phyloP scores from a whole-genome alignment of 176 grass and related monocot genomes.

The Phyllostachys edulis region DNA sequence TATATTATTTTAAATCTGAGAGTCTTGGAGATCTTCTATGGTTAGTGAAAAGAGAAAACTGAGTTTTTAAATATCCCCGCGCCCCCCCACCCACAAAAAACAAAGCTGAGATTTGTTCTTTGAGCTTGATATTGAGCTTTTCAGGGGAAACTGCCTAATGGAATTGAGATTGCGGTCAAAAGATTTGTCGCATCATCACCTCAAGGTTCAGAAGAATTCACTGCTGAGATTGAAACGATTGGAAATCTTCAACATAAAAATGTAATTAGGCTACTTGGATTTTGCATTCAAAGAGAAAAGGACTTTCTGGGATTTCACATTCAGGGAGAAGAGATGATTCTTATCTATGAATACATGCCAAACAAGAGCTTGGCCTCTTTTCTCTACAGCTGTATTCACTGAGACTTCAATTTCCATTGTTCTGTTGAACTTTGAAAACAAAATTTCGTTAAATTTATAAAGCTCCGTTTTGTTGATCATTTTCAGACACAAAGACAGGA shows the following conservation, averaged over 20 bases:
- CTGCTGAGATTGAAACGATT: slow-evolving; percentile 11
- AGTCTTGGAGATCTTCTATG: not conserved
- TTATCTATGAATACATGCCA: too few species aligned
- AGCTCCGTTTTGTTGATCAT: not conserved
- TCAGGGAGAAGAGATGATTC: slow-evolving; percentile 22
- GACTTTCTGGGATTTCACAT: slow-evolving; percentile 18
- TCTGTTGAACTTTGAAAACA: not conserved
- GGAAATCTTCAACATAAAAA: slow-evolving; percentile 26
- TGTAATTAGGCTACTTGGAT: slow-evolving; percentile 25
- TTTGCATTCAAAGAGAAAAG: slow-evolving; percentile 26
- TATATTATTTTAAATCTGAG: not conserved
- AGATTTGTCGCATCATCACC: not conserved
- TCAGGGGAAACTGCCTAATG: slow-evolving; percentile 14
- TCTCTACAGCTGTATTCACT: slow-evolving; percentile 7
- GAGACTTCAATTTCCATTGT: not conserved
- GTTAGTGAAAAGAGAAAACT: not conserved
- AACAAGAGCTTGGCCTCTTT: slow-evolving; percentile 16
- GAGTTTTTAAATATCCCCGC: not conserved
- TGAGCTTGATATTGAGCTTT: not conserved
- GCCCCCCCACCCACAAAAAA: too few species aligned
- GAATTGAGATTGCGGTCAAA: slow-evolving; percentile 1
- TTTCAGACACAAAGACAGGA: slow-evolving; percentile 12
- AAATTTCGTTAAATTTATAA: not conserved
- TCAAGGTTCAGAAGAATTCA: slow-evolving; percentile 28
- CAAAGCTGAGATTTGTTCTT: not conserved